A percentile compares a stretch with the other conserved stretches of the same genome.
Evolutionary conservation across 768 basidiomycete species (phyloP).

Genomic region (Kwoniella newhampshirensis): DNA sequence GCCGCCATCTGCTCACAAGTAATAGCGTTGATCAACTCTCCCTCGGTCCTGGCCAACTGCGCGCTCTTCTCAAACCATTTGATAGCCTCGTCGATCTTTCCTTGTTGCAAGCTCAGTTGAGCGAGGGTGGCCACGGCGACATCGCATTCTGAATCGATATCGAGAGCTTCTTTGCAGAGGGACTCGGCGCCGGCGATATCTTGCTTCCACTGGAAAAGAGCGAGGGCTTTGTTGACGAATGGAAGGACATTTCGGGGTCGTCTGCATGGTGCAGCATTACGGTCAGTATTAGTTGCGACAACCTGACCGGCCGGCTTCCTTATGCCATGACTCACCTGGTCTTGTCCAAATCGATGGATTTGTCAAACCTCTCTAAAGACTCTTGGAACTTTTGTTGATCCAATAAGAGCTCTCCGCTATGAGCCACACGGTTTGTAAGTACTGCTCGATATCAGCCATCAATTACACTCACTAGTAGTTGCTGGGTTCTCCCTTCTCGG

Average conservation of each 20-base stretch:
- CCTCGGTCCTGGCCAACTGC: constrained; percentile 83
- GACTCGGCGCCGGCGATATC: constrained; percentile 74
- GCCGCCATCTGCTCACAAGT: constrained; percentile 54
- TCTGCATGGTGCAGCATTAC: constrained; percentile 10
- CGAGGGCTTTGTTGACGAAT: constrained; percentile 95
- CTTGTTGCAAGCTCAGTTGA: constrained; percentile 86
- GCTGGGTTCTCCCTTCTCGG: constrained; percentile 78
- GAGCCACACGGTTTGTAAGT: too few species aligned
- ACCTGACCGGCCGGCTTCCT: neutral
- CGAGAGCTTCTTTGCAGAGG: constrained; percentile 82
- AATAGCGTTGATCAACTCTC: constrained; percentile 64
- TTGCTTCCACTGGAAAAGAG: constrained; percentile 92
- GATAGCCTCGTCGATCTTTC: constrained; percentile 79
- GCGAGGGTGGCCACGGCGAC: constrained; percentile 94
- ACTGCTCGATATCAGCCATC: too few species aligned
- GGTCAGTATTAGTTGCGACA: neutral
- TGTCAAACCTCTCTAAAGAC: constrained; percentile 82
- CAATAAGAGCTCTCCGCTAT: constrained; percentile 86
- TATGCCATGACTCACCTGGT: constrained; percentile 59
- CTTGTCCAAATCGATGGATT: constrained; percentile 83
- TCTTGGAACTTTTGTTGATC: constrained; percentile 88
- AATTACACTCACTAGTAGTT: constrained; percentile 76
- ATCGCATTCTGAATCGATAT: constrained; percentile 89
- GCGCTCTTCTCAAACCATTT: constrained; percentile 81
- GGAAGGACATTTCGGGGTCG: constrained; percentile 73